A percentile compares a stretch with the other conserved stretches of the same genome.
Evolutionary conservation across 208 protist species (phyloP).

Genomic region (Acanthamoeba rhysodes): DNA sequence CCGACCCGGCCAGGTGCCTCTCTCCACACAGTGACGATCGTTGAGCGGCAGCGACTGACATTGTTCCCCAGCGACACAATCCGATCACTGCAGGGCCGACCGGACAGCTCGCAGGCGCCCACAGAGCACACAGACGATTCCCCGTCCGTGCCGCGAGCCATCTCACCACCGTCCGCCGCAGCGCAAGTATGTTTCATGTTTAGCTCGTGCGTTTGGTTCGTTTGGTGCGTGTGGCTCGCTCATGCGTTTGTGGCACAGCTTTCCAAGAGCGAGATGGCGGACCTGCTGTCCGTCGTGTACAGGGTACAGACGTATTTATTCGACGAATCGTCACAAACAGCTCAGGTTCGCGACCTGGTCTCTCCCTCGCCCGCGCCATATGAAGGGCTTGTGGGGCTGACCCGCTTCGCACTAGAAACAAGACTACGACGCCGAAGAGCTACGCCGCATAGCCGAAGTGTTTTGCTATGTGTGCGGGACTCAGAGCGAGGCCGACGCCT

Average conservation of each 20-base stretch:
- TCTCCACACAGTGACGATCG: not conserved
- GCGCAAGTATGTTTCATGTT: not conserved
- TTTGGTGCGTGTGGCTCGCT: no score
- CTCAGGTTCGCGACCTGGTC: not conserved
- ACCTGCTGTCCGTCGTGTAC: constrained; percentile 35
- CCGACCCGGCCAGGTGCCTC: not conserved
- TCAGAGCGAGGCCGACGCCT: constrained; percentile 42
- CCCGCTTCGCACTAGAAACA: not conserved
- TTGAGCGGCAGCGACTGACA: not conserved
- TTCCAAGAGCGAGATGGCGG: constrained; percentile 19
- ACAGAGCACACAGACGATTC: not conserved
- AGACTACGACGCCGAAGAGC: constrained; percentile 40
- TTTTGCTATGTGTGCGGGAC: constrained; percentile 13
- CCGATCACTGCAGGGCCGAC: not conserved
- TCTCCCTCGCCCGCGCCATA: not conserved
- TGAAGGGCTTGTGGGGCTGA: not conserved
- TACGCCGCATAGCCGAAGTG: constrained; percentile 41
- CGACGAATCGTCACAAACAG: not conserved
- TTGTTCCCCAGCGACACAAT: not conserved
- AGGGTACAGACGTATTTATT: constrained; percentile 38
- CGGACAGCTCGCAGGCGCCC: not conserved
- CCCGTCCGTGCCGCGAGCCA: not conserved
- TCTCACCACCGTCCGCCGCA: not conserved
- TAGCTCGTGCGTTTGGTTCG: not conserved
- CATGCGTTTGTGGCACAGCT: not conserved